Evolutionary conservation across 176 grass and related monocot species (phyloP), one percentile per base, ranked within the genome.

Genomic region (Luzula sylvatica): DNA sequence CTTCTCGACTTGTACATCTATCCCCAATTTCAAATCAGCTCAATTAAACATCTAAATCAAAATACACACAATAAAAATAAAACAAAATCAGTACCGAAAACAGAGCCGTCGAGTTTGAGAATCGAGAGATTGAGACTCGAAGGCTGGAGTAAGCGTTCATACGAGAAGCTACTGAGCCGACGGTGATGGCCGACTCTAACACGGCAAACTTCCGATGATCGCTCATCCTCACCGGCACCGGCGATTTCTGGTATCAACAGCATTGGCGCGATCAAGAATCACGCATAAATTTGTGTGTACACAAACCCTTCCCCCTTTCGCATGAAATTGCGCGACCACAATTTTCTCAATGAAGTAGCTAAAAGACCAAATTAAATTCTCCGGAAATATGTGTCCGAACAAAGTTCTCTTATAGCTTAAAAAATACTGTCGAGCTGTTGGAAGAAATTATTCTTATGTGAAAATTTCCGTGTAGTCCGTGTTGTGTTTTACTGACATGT

Each of bases 81-180:
- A 4, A 7, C 7, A 1, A 48, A 9, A 1, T 16, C 20, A 61
- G 28, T 40, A 94, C 89, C 83, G 73, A 88, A 95, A 74, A 48
- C 72, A 66, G 83, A 88, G 20, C 55, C 80, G 27, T 95, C 89
- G 25, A 95, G 70, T 72, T 88, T 95, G 49, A 73, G 83, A 50
- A 95, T 52, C 60, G 83, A 70, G 54, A 95, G 80, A 52, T 39
- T 71, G 73, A 95, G 65, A 28, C 53, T 63, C 11, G 69, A 13
- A 46, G 25, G 57, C 14, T 83, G 75, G 3, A 80, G 76, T 47
- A 95, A 70, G 40, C 80, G 79, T 51, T 24, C 22, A 56, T 95
- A 88, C 3, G 83, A 84, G 70, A 80, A 85, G 53, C 80, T 88
- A 24, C 27, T 75, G 46, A 75, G 41, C 3, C 61, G 55, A 49